phyloP scores from a whole-genome alignment of 169 alveolate genomes.

The Eimeria mitis region DNA sequence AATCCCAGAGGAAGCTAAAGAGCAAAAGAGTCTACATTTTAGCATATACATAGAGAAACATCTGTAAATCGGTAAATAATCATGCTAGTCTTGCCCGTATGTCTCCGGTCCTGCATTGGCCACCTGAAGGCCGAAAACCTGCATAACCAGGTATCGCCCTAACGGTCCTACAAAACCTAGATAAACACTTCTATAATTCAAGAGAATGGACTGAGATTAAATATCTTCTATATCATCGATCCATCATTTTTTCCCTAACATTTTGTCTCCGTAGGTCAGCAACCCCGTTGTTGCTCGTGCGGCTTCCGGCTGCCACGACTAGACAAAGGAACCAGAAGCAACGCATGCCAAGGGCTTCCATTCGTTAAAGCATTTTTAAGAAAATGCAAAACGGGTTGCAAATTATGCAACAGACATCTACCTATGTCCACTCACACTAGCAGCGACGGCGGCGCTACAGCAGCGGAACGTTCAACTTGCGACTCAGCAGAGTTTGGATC shows the following conservation, averaged over 20 bases:
- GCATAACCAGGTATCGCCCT: background rate
- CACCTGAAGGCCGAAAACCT: background rate
- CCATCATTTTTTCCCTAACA: background rate
- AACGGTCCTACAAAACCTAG: background rate
- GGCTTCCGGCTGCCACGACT: constrained; percentile 5
- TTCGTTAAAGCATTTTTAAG: background rate
- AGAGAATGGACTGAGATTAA: background rate
- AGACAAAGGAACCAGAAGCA: background rate
- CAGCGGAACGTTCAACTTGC: background rate
- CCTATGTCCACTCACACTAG: constrained; percentile 4
- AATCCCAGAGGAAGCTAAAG: background rate
- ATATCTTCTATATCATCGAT: background rate
- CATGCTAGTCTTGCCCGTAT: background rate
- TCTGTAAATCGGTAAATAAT: background rate
- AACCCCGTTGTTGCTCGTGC: constrained; percentile 35
- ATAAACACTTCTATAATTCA: background rate
- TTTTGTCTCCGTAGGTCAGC: constrained; percentile 27
- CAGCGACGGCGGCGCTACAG: constrained; percentile 40
- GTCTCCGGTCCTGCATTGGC: background rate
- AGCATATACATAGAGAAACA: background rate
- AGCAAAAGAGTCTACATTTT: background rate
- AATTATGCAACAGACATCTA: constrained; percentile 17
- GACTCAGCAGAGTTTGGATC: background rate
- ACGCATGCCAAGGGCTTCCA: constrained; percentile 6
- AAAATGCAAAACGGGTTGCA: background rate